Evolutionary conservation across 2,329 filamentous ascomycete species (phyloP).

Genomic region (Fusarium foetens): DNA sequence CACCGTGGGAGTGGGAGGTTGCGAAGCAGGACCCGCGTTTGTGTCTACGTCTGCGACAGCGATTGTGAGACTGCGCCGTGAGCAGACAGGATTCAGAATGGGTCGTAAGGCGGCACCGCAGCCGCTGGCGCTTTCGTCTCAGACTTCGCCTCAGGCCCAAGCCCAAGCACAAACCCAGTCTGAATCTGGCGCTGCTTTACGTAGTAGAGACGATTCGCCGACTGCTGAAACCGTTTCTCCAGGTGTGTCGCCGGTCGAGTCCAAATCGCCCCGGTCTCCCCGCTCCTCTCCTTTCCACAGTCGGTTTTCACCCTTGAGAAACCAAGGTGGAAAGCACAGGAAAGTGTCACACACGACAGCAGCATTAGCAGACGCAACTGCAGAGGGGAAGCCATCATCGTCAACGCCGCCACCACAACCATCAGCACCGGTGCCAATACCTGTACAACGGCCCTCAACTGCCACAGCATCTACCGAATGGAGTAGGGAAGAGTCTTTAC

Average conservation of each 20-base stretch:
- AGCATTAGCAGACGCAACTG: constrained; percentile 27
- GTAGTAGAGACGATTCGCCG: constrained; percentile 44
- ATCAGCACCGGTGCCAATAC: background rate
- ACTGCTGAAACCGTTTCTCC: constrained; percentile 47
- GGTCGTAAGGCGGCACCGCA: constrained; percentile 68
- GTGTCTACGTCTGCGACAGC: constrained; percentile 12
- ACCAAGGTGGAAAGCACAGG: constrained; percentile 40
- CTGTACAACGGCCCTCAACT: constrained; percentile 25
- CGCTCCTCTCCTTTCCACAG: constrained; percentile 59
- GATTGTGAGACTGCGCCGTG: constrained; percentile 39
- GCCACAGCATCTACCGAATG: constrained; percentile 29
- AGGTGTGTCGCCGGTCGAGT: constrained; percentile 48
- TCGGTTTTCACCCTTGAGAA: constrained; percentile 52
- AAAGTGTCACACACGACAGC: constrained; percentile 39
- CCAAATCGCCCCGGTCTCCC: constrained; percentile 56
- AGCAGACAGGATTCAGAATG: constrained; percentile 54
- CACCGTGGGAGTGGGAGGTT: constrained; percentile 40
- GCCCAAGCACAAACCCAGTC: constrained; percentile 22
- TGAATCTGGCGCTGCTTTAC: constrained; percentile 53
- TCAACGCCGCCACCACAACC: background rate
- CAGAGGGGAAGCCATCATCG: constrained; percentile 7
- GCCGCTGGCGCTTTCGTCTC: constrained; percentile 61
- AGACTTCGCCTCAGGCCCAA: constrained; percentile 30
- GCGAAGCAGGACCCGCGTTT: constrained; percentile 38
- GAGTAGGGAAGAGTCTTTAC: constrained; percentile 33